phyloP scores from a whole-genome alignment of 2,329 filamentous ascomycete genomes.

The Sarocladiaceae sp. region DNA sequence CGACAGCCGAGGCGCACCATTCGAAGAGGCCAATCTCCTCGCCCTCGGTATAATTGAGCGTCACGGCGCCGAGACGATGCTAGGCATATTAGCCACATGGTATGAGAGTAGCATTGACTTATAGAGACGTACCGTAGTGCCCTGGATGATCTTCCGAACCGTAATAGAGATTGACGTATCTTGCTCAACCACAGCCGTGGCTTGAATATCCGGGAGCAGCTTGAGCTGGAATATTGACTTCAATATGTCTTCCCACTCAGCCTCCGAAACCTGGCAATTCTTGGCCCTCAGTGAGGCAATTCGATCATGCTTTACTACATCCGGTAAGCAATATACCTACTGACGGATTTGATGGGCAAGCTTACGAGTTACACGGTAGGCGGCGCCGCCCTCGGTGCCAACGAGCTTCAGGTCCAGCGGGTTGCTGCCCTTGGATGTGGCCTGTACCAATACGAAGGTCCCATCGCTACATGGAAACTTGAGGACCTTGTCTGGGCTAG shows the following conservation, averaged over 20 bases:
- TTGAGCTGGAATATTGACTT: conserved; percentile 48
- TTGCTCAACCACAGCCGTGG: conserved; percentile 50
- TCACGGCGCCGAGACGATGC: conserved; percentile 65
- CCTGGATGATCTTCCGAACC: conserved; percentile 58
- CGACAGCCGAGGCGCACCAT: conserved; percentile 59
- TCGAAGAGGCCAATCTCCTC: conserved; percentile 60
- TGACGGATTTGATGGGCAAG: conserved; percentile 4
- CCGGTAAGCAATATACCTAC: neutral
- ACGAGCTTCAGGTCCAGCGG: conserved; percentile 60
- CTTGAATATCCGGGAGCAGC: conserved; percentile 48
- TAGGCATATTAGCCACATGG: conserved; percentile 25
- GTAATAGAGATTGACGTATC: conserved; percentile 51
- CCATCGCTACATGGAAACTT: conserved; percentile 4
- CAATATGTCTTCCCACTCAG: conserved; percentile 63
- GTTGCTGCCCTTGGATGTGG: conserved; percentile 41
- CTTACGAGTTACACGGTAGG: conserved; percentile 54
- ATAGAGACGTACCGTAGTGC: conserved; percentile 54
- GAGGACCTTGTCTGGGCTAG: conserved; percentile 1
- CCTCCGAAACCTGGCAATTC: conserved; percentile 47
- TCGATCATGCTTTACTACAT: conserved; percentile 50
- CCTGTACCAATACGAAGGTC: conserved; percentile 49
- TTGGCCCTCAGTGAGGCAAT: conserved; percentile 45
- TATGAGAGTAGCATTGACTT: neutral
- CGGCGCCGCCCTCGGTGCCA: conserved; percentile 59
- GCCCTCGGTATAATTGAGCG: conserved; percentile 47